Percentiles rank a stretch among this genome's conserved stretches.
Evolutionary conservation across 2,329 filamentous ascomycete species (phyloP).

Genomic region (Apiospora aurea): DNA sequence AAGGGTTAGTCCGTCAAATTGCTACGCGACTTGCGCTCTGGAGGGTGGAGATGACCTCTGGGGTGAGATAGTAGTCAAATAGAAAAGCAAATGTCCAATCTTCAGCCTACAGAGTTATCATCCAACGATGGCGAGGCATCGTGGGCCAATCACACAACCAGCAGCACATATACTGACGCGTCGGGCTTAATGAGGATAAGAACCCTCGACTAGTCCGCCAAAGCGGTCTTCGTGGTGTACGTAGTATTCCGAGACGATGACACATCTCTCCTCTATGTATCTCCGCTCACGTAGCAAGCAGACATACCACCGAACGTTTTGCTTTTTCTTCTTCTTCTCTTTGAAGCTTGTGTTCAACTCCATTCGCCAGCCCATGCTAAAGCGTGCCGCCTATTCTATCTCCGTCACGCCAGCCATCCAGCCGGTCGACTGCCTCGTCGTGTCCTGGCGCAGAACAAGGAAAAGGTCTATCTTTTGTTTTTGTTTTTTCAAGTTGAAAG

Average conservation of each 20-base stretch:
- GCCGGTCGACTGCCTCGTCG: background rate
- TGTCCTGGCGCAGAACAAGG: background rate
- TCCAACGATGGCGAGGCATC: no score
- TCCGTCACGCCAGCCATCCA: constrained; percentile 15
- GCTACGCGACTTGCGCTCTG: background rate
- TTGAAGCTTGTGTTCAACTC: constrained; percentile 22
- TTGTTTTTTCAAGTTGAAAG: constrained; percentile 9
- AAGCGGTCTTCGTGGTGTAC: background rate
- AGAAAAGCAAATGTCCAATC: no score
- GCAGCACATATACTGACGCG: background rate
- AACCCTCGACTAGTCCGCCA: background rate
- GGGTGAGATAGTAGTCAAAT: background rate
- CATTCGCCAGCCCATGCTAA: constrained; percentile 28
- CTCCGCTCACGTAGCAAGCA: constrained; percentile 20
- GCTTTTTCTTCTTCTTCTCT: background rate
- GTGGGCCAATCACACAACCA: background rate
- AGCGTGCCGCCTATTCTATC: constrained; percentile 23
- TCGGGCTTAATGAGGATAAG: background rate
- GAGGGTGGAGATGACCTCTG: no score
- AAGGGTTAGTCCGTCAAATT: background rate
- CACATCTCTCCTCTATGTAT: constrained; percentile 20
- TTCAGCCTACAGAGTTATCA: background rate
- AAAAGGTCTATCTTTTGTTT: constrained; percentile 2
- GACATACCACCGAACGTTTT: constrained; percentile 16
- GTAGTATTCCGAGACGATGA: constrained; percentile 13